Conservation (phyloP, 805 yeast species). For the Starmerella floricola region DNA sequence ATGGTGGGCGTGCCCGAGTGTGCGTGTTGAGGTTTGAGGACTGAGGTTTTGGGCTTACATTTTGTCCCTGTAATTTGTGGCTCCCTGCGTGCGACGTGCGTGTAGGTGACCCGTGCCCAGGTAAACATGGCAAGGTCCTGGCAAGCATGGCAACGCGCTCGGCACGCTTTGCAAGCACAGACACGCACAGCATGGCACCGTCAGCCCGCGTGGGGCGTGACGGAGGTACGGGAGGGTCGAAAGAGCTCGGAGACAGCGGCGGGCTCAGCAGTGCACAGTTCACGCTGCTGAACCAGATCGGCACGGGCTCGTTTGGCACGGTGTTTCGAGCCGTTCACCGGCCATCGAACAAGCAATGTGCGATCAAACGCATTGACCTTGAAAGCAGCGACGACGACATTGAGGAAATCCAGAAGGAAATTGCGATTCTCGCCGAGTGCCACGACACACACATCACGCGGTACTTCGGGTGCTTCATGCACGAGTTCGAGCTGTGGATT, state of each 20-base stretch:
- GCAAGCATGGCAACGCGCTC: too few species aligned
- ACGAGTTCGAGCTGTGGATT: constrained; percentile 61
- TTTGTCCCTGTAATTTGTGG: too few species aligned
- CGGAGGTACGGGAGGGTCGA: constrained; percentile 1
- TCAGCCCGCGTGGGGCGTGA: too few species aligned
- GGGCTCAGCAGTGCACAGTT: constrained; percentile 30
- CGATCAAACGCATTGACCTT: constrained; percentile 43
- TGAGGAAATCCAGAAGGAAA: constrained; percentile 61
- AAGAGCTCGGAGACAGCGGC: constrained; percentile 1
- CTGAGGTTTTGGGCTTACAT: too few species aligned
- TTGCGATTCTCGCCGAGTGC: constrained; percentile 56
- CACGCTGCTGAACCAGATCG: constrained; percentile 43
- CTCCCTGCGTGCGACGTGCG: too few species aligned
- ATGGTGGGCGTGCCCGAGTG: too few species aligned
- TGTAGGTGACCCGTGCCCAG: too few species aligned
- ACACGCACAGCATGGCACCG: too few species aligned
- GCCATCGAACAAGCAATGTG: constrained; percentile 28
- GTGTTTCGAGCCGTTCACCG: constrained; percentile 53
- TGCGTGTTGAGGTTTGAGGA: too few species aligned
- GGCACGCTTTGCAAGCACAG: too few species aligned
- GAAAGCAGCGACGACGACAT: constrained; percentile 57
- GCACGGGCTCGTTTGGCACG: constrained; percentile 69
- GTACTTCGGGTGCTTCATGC: constrained; percentile 60
- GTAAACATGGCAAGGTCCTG: too few species aligned
- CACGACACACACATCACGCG: constrained; percentile 48